Evolutionary conservation across 768 basidiomycete species (phyloP), one percentile per base, ranked within the genome.

Genomic region (Dacryopinax primogenitus): DNA sequence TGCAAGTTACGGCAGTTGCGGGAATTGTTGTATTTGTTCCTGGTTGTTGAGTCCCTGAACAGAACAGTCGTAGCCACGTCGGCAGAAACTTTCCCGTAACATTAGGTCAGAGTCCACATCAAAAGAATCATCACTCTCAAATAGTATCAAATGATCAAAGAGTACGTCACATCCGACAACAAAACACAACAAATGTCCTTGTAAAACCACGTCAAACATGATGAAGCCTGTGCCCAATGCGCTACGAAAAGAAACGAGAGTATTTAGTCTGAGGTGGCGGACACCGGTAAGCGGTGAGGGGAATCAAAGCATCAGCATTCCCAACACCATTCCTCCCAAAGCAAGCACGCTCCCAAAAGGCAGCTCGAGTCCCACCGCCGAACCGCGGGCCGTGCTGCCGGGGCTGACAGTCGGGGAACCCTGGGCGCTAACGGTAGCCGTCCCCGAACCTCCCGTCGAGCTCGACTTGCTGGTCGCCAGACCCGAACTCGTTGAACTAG

Each of bases 21-120:
- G 9, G 11, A 30, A 4, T 58, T 11, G 26, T 15, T 30, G 9
- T 13, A 4, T 23, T 21, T 23, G 12, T 58, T 15, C 6, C 11
- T 9, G 13, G 51, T 58, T 11, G 51, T 30, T 58, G 12, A 11
- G 26, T 58, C 41, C 4, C 41, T 7, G 41, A 44, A 44, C 41
- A 44, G 41, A 44, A 58, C 30, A 58, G 51, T 58, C 51, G 26
- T 58, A 28, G 51, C 51, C n/a, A n/a, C n/a, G n/a, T n/a, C n/a
- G n/a, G n/a, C n/a, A n/a, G n/a, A n/a, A n/a, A n/a, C n/a, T n/a
- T n/a, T n/a, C n/a, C n/a, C n/a, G n/a, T n/a, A n/a, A n/a, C n/a
- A n/a, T n/a, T n/a, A n/a, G n/a, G n/a, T n/a, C n/a, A n/a, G n/a
- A n/a, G n/a, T n/a, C n/a, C n/a, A n/a, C n/a, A n/a, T n/a, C n/a